A percentile compares a stretch with the other conserved stretches of the same genome.
Evolutionary conservation across 1,284 basidiomycete genomes (phyloP).

Genomic region (Trichosporon faecale): DNA sequence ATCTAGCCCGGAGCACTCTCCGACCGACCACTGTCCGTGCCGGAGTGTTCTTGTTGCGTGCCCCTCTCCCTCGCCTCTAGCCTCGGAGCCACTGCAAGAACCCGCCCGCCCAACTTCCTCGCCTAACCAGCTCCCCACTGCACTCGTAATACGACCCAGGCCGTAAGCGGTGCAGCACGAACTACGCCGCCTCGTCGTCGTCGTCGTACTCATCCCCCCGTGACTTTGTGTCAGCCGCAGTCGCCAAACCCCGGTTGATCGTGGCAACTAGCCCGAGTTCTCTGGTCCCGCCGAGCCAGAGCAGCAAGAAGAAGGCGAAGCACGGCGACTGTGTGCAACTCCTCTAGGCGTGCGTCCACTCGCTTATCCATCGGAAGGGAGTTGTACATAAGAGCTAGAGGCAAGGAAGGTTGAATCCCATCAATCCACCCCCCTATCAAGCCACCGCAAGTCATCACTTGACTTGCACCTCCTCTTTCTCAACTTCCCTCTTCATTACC

Average conservation of each 20-base stretch:
- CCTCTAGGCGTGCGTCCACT: background rate
- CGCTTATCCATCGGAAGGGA: background rate
- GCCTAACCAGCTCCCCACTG: background rate
- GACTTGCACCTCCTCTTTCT: background rate
- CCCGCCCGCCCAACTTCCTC: background rate
- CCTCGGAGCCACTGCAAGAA: background rate
- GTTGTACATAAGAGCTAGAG: background rate
- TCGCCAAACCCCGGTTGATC: background rate
- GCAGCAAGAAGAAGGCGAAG: background rate
- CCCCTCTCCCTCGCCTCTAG: background rate
- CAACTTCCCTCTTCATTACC: background rate
- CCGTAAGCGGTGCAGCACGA: background rate
- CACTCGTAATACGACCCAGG: background rate
- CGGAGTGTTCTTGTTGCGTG: constrained; percentile 6
- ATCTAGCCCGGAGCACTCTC: background rate
- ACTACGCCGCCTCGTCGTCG: background rate
- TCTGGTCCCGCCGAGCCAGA: background rate
- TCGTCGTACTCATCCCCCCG: background rate
- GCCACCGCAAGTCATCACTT: background rate
- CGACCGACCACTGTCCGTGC: constrained; percentile 3
- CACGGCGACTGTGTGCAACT: background rate
- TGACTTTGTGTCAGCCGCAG: constrained; percentile 3
- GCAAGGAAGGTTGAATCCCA: background rate
- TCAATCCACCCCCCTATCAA: background rate
- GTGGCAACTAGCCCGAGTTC: background rate